Percentiles rank a stretch among this genome's conserved stretches.
phyloP scores from a whole-genome alignment of 805 yeast genomes.

The Groenewaldozyma salmanticensis region DNA sequence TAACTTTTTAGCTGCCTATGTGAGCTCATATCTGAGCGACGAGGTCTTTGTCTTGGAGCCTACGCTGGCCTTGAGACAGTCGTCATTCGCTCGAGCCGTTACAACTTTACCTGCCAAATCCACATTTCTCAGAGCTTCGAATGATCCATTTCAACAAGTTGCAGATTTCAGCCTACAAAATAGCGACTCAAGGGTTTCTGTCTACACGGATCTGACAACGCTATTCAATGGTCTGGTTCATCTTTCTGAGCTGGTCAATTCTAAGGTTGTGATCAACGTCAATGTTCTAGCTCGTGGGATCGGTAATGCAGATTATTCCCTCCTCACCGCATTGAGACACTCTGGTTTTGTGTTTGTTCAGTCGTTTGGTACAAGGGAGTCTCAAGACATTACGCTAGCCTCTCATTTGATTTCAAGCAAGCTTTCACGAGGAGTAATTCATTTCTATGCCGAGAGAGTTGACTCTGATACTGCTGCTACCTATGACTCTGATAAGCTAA shows the following conservation, averaged over 20 bases:
- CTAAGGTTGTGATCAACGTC: conserved; percentile 51
- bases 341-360: conserved; percentile 53
- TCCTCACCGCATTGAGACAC: conserved; percentile 65
- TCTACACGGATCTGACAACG: conserved; percentile 44
- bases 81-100: conserved; percentile 25
- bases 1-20: conserved; percentile 24
- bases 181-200: conserved; percentile 29
- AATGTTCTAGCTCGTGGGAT: conserved; percentile 28
- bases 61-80: conserved; percentile 32
- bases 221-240: conserved; percentile 54
- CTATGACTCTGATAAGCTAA: conserved; percentile 7
- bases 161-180: conserved; percentile 25
- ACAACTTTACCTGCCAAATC: conserved; percentile 15
- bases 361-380: conserved; percentile 51
- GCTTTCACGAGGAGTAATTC: conserved; percentile 51
- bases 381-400: conserved; percentile 43
- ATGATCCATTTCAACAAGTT: conserved; percentile 45
- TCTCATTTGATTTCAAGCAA: conserved; percentile 48
- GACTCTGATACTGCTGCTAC: conserved; percentile 6
- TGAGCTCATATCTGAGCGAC: conserved; percentile 25
- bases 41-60: conserved; percentile 38
- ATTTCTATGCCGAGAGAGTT: conserved; percentile 40
- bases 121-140: conserved; percentile 30
- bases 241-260: conserved; percentile 32
- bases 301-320: conserved; percentile 48